Evolutionary conservation across 768 basidiomycete genomes (phyloP).

Genomic region (Podaxis pistillaris): DNA sequence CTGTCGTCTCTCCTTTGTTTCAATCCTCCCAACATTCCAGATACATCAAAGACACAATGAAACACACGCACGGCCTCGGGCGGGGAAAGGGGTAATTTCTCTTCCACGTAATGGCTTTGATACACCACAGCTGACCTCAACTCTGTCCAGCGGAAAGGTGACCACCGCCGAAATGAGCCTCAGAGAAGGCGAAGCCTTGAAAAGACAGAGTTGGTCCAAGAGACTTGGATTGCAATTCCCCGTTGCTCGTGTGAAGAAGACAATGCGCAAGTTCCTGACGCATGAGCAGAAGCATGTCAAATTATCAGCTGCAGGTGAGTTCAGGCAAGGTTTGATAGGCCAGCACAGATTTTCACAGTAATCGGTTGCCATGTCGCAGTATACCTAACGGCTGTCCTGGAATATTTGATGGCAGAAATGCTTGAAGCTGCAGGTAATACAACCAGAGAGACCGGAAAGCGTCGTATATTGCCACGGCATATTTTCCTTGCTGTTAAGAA

Average conservation of each 20-base stretch:
- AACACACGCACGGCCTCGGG: no score
- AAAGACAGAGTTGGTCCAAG: not conserved
- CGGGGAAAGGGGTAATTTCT: no score
- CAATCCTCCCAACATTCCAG: no score
- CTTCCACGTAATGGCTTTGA: no score
- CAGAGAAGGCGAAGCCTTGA: no score
- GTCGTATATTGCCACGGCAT: not conserved
- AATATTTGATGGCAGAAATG: not conserved
- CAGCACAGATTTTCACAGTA: not conserved
- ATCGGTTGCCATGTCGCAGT: not conserved
- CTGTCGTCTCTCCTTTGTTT: no score
- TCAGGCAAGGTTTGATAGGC: not conserved
- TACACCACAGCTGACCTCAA: no score
- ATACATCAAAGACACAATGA: no score
- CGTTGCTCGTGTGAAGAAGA: not conserved
- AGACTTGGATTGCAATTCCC: not conserved
- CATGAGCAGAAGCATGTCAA: not conserved
- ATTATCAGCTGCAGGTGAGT: not conserved
- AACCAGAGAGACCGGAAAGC: not conserved
- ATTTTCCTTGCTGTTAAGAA: not conserved
- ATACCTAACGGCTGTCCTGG: not conserved
- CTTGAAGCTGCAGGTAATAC: not conserved
- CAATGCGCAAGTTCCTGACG: not conserved
- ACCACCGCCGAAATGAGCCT: no score
- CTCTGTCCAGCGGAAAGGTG: no score